Conservation (phyloP, 345 rosid genomes). For the Acer campestre region DNA sequence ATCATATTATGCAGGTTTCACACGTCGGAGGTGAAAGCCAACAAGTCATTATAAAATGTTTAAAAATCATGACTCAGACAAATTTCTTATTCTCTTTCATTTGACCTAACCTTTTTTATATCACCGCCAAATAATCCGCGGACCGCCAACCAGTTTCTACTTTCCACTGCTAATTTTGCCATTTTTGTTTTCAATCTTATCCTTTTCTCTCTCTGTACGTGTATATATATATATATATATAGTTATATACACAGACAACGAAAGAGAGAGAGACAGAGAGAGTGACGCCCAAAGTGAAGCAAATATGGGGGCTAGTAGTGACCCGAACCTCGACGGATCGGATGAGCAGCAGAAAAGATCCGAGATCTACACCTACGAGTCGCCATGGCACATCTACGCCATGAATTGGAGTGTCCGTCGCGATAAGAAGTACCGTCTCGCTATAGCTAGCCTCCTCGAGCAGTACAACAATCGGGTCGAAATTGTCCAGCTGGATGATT, state of each 20-base stretch:
- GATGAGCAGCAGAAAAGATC: constrained; percentile 95
- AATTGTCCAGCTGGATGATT: constrained; percentile 93
- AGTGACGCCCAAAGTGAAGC: constrained; percentile 21
- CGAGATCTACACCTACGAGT: constrained; percentile 96
- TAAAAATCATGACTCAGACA: not conserved
- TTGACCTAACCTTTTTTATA: not conserved
- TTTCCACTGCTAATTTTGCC: not conserved
- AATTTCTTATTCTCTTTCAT: not conserved
- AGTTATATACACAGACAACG: not conserved
- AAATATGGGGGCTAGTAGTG: constrained; percentile 73
- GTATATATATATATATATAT: too few species aligned
- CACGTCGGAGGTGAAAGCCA: not conserved
- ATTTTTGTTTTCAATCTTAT: not conserved
- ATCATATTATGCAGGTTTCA: not conserved
- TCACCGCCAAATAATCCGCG: not conserved
- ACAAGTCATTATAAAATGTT: not conserved
- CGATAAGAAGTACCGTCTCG: constrained; percentile 94
- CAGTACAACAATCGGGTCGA: constrained; percentile 78
- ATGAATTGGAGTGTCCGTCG: constrained; percentile 99
- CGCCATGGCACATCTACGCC: constrained; percentile 98
- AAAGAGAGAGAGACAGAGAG: constrained; percentile 7
- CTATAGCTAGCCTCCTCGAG: constrained; percentile 90
- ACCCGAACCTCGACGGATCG: constrained; percentile 72
- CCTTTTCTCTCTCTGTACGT: not conserved
- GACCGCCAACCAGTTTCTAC: not conserved